Evolutionary conservation across 225 moss, liverwort and hornwort species (phyloP).

Genomic region (Polytrichum formosum): DNA sequence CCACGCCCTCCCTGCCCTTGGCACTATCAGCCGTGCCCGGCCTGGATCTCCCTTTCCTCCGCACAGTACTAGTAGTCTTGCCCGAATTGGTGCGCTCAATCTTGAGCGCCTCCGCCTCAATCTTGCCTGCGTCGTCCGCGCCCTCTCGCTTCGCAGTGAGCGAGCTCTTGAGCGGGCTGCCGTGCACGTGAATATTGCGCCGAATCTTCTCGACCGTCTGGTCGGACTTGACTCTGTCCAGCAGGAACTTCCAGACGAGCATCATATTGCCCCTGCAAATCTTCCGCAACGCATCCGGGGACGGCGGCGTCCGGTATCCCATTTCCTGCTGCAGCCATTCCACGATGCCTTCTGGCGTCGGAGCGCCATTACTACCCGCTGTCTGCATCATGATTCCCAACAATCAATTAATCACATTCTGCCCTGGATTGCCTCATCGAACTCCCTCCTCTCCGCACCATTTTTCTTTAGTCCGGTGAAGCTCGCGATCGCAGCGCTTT

Average conservation of each 20-base stretch:
- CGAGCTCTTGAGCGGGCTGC: slow-evolving; percentile 33
- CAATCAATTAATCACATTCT: slow-evolving; percentile 14
- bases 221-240: slow-evolving; percentile 92
- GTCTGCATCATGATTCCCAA: slow-evolving; percentile 33
- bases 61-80: slow-evolving; percentile 30
- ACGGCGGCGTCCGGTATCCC: slow-evolving; percentile 73
- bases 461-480: too few species aligned
- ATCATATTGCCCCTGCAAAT: slow-evolving; percentile 98
- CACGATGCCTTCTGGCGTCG: slow-evolving; percentile 69
- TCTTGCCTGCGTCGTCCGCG: slow-evolving; percentile 23
- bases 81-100: slow-evolving; percentile 59
- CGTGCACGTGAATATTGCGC: slow-evolving; percentile 95
- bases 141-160: slow-evolving; percentile 17
- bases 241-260: slow-evolving; percentile 85
- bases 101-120: slow-evolving; percentile 36
- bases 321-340: slow-evolving; percentile 99
- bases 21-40: slow-evolving; percentile 50
- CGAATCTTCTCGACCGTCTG: slow-evolving; percentile 92
- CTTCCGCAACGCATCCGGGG: slow-evolving; percentile 75
- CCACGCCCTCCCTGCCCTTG: slow-evolving; percentile 59
- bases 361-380: slow-evolving; percentile 22
- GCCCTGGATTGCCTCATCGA: background rate
- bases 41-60: slow-evolving; percentile 52
- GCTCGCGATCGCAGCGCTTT: too few species aligned
- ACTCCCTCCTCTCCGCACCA: background rate